These are phyloP conservation scores for Telopea speciosissima DNA, from an alignment of 177 flowering plant species.

Conservation along the genomic window DNA sequence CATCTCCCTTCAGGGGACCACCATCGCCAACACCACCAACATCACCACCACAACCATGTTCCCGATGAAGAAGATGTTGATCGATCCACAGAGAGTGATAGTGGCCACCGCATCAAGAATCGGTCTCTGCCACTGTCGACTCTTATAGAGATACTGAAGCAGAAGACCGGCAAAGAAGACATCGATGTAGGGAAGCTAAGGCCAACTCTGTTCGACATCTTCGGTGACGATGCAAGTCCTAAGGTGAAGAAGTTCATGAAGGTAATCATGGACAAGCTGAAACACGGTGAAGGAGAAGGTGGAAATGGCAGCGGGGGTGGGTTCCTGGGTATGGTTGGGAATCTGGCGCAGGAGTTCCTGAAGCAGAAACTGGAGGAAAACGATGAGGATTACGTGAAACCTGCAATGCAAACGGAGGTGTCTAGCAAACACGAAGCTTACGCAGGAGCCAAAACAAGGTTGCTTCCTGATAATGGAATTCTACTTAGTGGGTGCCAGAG, in stretches of 20 bases:
- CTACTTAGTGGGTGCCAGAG: conserved; percentile 92
- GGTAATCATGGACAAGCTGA: conserved; percentile 58
- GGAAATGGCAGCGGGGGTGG: conserved; percentile 37
- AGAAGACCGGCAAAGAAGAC: conserved; percentile 91
- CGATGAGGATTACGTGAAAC: conserved; percentile 60
- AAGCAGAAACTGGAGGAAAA: conserved; percentile 73
- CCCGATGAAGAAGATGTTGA: conserved; percentile 12
- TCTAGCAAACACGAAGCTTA: conserved; percentile 64
- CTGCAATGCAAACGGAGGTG: conserved; percentile 61
- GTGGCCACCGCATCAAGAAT: conserved; percentile 33
- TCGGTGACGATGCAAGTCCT: conserved; percentile 91
- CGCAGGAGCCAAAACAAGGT: conserved; percentile 56
- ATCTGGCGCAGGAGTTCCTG: conserved; percentile 73
- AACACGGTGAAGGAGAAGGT: conserved; percentile 32
- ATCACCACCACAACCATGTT: no score
- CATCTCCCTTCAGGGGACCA: conserved; percentile 37
- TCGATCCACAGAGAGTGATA: conserved; percentile 22
- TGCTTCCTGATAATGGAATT: conserved; percentile 66
- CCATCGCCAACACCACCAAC: neutral
- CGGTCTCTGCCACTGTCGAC: conserved; percentile 80
- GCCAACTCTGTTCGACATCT: conserved; percentile 68
- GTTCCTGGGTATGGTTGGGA: conserved; percentile 67
- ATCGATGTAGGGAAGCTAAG: conserved; percentile 88
- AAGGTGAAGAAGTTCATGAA: conserved; percentile 98
- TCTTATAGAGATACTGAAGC: conserved; percentile 79